phyloP scores from a whole-genome alignment of 2,329 filamentous ascomycete genomes.

The Chaetomium olivaceum region DNA sequence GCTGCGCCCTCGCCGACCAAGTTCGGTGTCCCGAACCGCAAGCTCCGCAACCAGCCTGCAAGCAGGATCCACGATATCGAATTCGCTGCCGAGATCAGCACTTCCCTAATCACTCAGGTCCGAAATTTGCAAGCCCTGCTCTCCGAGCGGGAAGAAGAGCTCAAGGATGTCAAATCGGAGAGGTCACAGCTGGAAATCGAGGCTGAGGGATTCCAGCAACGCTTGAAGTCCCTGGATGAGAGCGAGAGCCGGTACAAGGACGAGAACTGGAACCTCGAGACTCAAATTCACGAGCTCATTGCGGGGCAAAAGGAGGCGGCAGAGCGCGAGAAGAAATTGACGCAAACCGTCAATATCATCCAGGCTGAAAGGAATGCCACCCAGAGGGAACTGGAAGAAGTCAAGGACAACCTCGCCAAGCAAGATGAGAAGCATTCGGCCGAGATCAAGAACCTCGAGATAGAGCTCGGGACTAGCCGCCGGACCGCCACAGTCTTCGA shows the following conservation, averaged over 20 bases:
- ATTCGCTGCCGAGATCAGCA: constrained; percentile 97
- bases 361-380: constrained; percentile 73
- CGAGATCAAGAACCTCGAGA: constrained; percentile 79
- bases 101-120: constrained; percentile 89
- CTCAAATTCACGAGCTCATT: constrained; percentile 81
- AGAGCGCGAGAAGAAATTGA: constrained; percentile 81
- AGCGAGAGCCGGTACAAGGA: constrained; percentile 96
- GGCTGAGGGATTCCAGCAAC: constrained; percentile 74
- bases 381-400: constrained; percentile 87
- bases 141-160: constrained; percentile 81
- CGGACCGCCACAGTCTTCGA: constrained; percentile 78
- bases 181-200: constrained; percentile 81
- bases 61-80: constrained; percentile 94
- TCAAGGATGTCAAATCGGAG: constrained; percentile 73
- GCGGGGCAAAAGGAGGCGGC: constrained; percentile 71
- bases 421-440: constrained; percentile 78
- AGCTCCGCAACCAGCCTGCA: constrained; percentile 84
- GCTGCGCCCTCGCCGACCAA: constrained; percentile 87
- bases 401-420: constrained; percentile 77
- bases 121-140: constrained; percentile 84
- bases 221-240: constrained; percentile 81
- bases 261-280: constrained; percentile 97
- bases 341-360: constrained; percentile 67
- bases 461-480: constrained; percentile 81
- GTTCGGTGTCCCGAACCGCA: constrained; percentile 80